Evolutionary conservation across 2,329 filamentous ascomycete genomes (phyloP).

Genomic region (Exophiala sideris): DNA sequence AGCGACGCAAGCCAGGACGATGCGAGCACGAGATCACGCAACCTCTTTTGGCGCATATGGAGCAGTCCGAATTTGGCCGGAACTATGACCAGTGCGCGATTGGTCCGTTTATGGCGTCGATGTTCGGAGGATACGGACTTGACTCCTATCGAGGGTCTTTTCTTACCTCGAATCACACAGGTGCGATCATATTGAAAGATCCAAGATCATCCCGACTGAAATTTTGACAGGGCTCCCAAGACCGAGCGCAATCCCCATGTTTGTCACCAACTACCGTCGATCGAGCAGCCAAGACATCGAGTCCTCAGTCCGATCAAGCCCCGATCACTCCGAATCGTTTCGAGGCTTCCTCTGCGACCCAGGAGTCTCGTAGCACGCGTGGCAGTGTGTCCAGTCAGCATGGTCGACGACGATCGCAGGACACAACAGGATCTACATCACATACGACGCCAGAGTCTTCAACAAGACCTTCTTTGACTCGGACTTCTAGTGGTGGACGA

Average conservation of each 20-base stretch:
- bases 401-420: conserved; percentile 2
- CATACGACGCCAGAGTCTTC: conserved; percentile 15
- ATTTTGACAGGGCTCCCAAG: neutral
- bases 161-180: neutral
- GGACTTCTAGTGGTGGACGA: conserved; percentile 20
- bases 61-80: conserved; percentile 38
- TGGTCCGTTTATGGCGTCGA: conserved; percentile 41
- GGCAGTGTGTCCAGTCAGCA: conserved; percentile 6
- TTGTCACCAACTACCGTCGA: no score
- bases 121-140: conserved; percentile 35
- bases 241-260: neutral
- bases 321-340: no score
- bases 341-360: neutral
- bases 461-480: conserved; percentile 15
- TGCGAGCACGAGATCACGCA: conserved; percentile 45
- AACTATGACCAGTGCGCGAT: conserved; percentile 37
- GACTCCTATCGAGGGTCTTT: conserved; percentile 32
- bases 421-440: conserved; percentile 11
- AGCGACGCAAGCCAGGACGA: conserved; percentile 41
- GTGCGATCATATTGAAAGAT: neutral
- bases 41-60: conserved; percentile 54
- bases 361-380: neutral
- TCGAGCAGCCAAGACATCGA: no score
- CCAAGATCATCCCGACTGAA: neutral
- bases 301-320: no score